These are phyloP conservation scores for Hippophae gyantsensis DNA, from an alignment of 306 rosid genomes.

Conservation along the genomic window DNA sequence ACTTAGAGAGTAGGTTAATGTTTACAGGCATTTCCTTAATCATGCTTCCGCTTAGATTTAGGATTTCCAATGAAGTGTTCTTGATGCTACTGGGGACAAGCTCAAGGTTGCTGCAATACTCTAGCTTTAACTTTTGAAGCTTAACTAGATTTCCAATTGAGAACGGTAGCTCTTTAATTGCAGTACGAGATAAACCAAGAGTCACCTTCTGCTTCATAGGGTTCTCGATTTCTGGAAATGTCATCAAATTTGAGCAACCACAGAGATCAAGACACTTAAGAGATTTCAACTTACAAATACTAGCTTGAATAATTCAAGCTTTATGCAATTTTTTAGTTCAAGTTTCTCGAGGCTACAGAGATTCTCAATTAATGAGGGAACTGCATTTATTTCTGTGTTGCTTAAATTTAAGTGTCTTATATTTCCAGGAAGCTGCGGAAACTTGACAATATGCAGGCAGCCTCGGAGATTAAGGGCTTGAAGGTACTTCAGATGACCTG, in stretches of 20 bases:
- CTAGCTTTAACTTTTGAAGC: not conserved
- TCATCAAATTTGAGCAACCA: not conserved
- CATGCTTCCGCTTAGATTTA: not conserved
- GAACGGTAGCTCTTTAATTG: not conserved
- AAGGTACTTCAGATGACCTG: no score
- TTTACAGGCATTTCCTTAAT: not conserved
- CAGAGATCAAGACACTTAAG: not conserved
- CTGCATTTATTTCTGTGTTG: not conserved
- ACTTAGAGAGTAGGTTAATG: not conserved
- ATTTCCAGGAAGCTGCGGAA: not conserved
- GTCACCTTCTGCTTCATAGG: not conserved
- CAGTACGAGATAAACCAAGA: not conserved
- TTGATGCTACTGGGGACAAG: not conserved
- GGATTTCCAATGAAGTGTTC: not conserved
- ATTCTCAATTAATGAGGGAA: slow-evolving; percentile 9
- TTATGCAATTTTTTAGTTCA: accelerated
- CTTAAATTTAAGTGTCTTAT: not conserved
- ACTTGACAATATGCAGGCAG: not conserved
- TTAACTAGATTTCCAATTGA: not conserved
- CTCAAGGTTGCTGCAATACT: not conserved
- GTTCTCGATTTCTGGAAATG: slow-evolving; percentile 11
- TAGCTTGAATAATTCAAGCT: slow-evolving; percentile 1
- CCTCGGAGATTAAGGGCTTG: no score
- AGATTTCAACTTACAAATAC: slow-evolving; percentile 1
- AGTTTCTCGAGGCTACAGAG: not conserved